These are phyloP conservation scores for Corylus avellana DNA, from an alignment of 306 rosid species.

Conservation along the genomic window DNA sequence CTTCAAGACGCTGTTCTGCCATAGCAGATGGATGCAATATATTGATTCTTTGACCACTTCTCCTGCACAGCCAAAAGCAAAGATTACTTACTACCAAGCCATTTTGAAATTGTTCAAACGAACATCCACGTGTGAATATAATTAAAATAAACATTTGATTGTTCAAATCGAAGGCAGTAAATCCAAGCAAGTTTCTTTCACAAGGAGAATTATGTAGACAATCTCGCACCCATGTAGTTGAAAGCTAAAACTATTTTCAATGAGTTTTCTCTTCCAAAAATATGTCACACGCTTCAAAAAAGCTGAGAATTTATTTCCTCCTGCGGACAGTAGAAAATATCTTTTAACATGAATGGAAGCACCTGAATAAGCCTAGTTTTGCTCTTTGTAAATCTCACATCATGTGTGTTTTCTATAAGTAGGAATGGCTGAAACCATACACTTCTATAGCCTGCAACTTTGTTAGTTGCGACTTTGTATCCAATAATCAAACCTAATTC, in stretches of 20 bases:
- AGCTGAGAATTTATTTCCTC: background rate
- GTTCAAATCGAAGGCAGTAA: background rate
- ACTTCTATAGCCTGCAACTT: background rate
- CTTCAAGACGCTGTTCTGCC: conserved; percentile 49
- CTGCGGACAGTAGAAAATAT: background rate
- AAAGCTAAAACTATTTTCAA: background rate
- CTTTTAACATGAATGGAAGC: background rate
- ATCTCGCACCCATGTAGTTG: background rate
- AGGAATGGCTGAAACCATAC: background rate
- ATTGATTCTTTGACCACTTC: conserved; percentile 45
- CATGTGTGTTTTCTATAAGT: background rate
- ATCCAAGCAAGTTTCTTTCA: background rate
- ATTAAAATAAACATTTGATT: background rate
- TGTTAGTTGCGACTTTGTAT: background rate
- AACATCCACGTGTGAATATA: background rate
- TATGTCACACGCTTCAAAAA: background rate
- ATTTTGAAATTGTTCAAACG: background rate
- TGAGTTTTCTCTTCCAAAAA: background rate
- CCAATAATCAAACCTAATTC: background rate
- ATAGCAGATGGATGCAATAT: conserved; percentile 42
- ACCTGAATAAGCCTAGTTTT: background rate
- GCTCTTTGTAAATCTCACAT: background rate
- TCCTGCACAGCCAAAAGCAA: conserved; percentile 33
- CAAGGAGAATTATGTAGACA: background rate
- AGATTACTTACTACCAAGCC: background rate